phyloP scores from a whole-genome alignment of 768 basidiomycete species.

The Russula griseocarnosa region DNA sequence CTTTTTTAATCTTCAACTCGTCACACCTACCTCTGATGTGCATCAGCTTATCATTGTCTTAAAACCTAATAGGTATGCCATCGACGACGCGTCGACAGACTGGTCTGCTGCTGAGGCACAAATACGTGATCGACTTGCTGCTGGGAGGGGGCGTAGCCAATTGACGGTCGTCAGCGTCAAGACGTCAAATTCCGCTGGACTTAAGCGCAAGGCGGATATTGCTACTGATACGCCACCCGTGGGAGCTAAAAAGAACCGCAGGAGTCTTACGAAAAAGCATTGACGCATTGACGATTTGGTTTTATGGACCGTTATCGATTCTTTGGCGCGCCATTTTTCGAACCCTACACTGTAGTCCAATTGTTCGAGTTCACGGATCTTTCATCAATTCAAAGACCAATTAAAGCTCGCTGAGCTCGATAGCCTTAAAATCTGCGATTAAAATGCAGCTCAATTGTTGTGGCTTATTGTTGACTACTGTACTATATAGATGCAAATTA shows the following conservation, averaged over 20 bases:
- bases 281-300: slow-evolving; percentile 1
- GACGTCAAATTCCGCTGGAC: slow-evolving; percentile 35
- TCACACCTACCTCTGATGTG: slow-evolving; percentile 6
- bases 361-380: not conserved
- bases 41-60: slow-evolving; percentile 19
- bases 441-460: not conserved
- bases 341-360: not conserved
- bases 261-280: slow-evolving; percentile 15
- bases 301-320: not conserved
- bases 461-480: no score
- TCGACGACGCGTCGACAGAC: slow-evolving; percentile 64
- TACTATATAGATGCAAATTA: no score
- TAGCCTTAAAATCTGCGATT: not conserved
- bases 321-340: not conserved
- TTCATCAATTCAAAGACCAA: not conserved
- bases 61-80: slow-evolving; percentile 54
- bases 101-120: slow-evolving; percentile 76
- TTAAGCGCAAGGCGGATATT: slow-evolving; percentile 58
- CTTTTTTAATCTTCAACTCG: not conserved
- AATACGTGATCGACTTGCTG: slow-evolving; percentile 45
- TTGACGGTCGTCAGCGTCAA: slow-evolving; percentile 80
- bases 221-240: slow-evolving; percentile 37
- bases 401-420: not conserved
- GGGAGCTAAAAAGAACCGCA: slow-evolving; percentile 35
- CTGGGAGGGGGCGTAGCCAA: slow-evolving; percentile 38